Conservation (phyloP, 257 asterid species). For the Cruciata laevipes region DNA sequence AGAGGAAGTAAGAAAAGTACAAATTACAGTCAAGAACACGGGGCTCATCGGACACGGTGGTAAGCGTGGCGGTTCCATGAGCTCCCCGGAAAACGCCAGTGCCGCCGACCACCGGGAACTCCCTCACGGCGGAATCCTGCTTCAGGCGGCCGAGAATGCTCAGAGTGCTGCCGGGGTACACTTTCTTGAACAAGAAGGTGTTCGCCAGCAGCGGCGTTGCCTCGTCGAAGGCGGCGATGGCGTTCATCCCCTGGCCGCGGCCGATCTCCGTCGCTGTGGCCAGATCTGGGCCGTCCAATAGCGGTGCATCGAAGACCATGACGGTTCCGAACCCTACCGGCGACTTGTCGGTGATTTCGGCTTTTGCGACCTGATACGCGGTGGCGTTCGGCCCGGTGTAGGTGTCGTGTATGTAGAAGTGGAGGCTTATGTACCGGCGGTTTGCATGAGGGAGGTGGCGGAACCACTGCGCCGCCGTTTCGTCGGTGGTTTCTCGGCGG, state of each 20-base stretch:
- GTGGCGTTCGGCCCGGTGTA: background rate
- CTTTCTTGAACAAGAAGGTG: background rate
- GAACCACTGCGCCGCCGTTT: background rate
- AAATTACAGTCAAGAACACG: background rate
- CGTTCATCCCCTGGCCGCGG: background rate
- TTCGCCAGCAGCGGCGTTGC: background rate
- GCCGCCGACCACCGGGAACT: conserved; percentile 1
- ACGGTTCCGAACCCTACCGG: background rate
- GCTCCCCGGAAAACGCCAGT: conserved; percentile 1
- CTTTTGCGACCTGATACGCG: background rate
- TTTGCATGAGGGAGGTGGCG: background rate
- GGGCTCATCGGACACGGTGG: background rate
- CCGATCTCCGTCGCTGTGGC: background rate
- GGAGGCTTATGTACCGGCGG: background rate
- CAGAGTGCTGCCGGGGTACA: background rate
- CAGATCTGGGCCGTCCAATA: background rate
- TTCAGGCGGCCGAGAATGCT: background rate
- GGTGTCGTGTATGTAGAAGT: conserved; percentile 3
- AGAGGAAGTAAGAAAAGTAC: no score
- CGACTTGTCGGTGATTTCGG: background rate
- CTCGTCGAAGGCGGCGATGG: background rate
- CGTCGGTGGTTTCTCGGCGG: background rate
- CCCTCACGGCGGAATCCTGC: background rate
- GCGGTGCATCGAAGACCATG: background rate
- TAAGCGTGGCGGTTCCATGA: background rate